A percentile compares a stretch with the other conserved stretches of the same genome.
phyloP scores from a whole-genome alignment of 495 filamentous ascomycete genomes.

The Penicillium paxilli region DNA sequence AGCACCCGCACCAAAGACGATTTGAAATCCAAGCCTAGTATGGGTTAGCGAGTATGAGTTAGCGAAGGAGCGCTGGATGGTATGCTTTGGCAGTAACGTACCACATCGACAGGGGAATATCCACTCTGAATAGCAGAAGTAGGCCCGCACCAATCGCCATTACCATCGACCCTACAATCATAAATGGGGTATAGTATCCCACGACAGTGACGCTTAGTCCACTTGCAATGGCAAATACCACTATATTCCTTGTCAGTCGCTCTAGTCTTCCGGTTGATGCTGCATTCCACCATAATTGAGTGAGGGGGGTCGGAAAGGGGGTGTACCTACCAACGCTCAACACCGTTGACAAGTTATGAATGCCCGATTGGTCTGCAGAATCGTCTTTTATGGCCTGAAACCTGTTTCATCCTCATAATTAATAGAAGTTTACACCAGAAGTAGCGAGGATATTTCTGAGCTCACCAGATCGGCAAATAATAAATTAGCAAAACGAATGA shows the following conservation, averaged over 20 bases:
- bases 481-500: conserved; percentile 41
- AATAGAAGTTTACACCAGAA: too few species aligned
- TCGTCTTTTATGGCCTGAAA: conserved; percentile 36
- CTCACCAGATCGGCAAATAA: too few species aligned
- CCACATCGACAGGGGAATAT: conserved; percentile 24
- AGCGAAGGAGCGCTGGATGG: too few species aligned
- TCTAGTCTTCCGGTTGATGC: too few species aligned
- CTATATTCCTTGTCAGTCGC: neutral
- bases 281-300: too few species aligned
- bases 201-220: conserved; percentile 14
- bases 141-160: conserved; percentile 34
- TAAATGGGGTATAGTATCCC: conserved; percentile 43
- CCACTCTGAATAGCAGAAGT: conserved; percentile 21
- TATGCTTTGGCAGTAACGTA: conserved; percentile 22
- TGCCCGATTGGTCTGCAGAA: conserved; percentile 28
- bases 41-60: too few species aligned
- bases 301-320: too few species aligned
- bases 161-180: conserved; percentile 27
- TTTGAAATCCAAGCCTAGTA: conserved; percentile 2
- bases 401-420: conserved; percentile 22
- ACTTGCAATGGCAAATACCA: conserved; percentile 21
- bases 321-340: too few species aligned
- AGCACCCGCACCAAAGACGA: conserved; percentile 38
- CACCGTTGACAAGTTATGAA: conserved; percentile 16
- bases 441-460: too few species aligned